Evolutionary conservation across 2,329 filamentous ascomycete genomes (phyloP), one percentile per base, ranked within the genome.

Genomic region (Nemania bipapillata): DNA sequence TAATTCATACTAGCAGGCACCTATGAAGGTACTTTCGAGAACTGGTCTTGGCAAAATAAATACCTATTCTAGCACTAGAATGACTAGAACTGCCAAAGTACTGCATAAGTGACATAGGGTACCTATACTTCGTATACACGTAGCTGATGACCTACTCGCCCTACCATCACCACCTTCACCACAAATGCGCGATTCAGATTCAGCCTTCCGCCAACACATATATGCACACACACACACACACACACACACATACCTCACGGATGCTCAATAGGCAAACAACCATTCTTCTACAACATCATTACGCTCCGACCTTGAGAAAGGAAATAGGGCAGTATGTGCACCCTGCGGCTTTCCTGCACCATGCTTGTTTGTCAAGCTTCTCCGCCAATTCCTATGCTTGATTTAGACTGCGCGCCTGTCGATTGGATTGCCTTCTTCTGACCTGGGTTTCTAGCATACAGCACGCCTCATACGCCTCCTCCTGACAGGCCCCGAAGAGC

Each of bases 181-280:
- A 62, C 28, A 65, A 65, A 32, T 47, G 60, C 63, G 61, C 63
- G 60, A 69, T 65, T 69, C 69, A 71, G 60, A 69, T 65, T 69
- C 69, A 71, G 69, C 69, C 69, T 71, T 71, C 66, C 24, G 40
- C 60, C 66, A 63, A 63, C 49, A 45, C n/a, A n/a, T n/a, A n/a
- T n/a, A n/a, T n/a, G n/a, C n/a, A n/a, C n/a, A n/a, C n/a, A n/a
- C n/a, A n/a, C n/a, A n/a, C n/a, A n/a, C n/a, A n/a, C n/a, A n/a
- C n/a, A n/a, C n/a, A n/a, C n/a, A n/a, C 28, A 56, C 28, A 35
- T 47, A 58, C n/a, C 28, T 17, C 32, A 26, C 26, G 17, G 22
- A 42, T 57, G 40, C 49, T 60, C 45, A 32, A 50, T 47, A 35
- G 22, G 40, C 61, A 59, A 55, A 42, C 58, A 37, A 52, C 22